Evolutionary conservation across 331 rosid genomes (phyloP).

Genomic region (Phaseolus coccineus): DNA sequence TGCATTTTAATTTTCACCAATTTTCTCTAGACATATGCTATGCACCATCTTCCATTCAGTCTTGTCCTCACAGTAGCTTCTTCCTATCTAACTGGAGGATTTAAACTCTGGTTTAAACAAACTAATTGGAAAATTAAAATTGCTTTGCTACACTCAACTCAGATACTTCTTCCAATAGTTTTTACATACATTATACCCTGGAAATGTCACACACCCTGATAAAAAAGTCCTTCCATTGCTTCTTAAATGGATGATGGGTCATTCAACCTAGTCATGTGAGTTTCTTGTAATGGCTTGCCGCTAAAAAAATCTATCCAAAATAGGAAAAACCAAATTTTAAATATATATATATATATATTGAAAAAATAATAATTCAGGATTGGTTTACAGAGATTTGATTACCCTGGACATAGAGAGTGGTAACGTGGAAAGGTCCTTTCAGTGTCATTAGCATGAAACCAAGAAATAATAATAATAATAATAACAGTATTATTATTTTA

Average conservation of each 20-base stretch:
- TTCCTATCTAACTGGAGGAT: background rate
- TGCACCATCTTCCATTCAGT: background rate
- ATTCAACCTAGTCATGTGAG: slow-evolving; percentile 57
- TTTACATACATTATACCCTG: slow-evolving; percentile 8
- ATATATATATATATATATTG: background rate
- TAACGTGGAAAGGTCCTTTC: slow-evolving; percentile 39
- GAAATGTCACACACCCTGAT: background rate
- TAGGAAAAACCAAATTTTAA: slow-evolving; percentile 30
- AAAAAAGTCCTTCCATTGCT: slow-evolving; percentile 12
- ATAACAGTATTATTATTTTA: background rate
- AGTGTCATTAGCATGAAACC: slow-evolving; percentile 23
- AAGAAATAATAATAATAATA: background rate
- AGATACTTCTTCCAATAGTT: background rate
- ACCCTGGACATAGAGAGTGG: slow-evolving; percentile 44
- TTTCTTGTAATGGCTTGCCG: slow-evolving; percentile 51
- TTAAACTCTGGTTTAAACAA: background rate
- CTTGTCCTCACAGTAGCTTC: background rate
- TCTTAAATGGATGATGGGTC: slow-evolving; percentile 31
- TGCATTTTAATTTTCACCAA: background rate
- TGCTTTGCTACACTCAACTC: background rate
- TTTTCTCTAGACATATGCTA: background rate
- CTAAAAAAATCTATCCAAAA: slow-evolving; percentile 42
- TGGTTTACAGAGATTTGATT: slow-evolving; percentile 44
- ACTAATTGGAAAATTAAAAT: background rate
- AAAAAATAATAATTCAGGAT: slow-evolving; percentile 40